Evolutionary conservation across 1,139 yeast genomes (phyloP), one percentile per base, ranked within the genome.

Genomic region (Magnusiomyces magnusii): DNA sequence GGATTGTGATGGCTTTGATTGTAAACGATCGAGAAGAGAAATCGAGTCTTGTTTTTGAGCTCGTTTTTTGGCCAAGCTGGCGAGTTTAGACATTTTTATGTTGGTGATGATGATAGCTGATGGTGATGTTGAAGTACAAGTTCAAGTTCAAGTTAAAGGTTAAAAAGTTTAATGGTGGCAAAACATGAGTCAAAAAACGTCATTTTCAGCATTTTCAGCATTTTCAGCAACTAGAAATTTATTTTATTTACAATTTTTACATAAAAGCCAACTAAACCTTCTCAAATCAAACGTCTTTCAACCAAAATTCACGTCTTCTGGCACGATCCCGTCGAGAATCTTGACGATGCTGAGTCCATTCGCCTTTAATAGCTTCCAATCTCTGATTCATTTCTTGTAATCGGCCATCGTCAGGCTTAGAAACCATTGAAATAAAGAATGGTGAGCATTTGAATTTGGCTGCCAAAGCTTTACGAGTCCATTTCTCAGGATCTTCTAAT

Each of bases 401-500:
- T 61, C 80, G 73, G 55, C 73, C 75, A 15, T 68, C 65, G 42
- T 77, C 69, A 2, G 80, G 76, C 58, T 72, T 69, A 1, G 86
- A 77, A 1, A 82, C 80, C 47, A 84, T 68, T 17, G 83, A 79
- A 55, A 85, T 76, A 61, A 85, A 83, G 60, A 77, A 72, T 57
- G 79, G 79, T 5, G 85, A 77, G 53, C 85, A 83, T 24, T 75
- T 75, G 68, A 81, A 92, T 71, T 85, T 79, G 62, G 79, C 77
- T 36, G 91, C 90, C 61, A 92, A 77, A 34, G 80, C 82, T 61
- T 81, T 79, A 65, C 91, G 80, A 21, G 93, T 83, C 84, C 90
- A 84, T 59, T 72, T 74, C 42, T 71, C 75, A 0, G 93, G 93
- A 64, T 90, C 85, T 54, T 77, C 72, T 23, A 70, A 65, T 72